A percentile compares a stretch with the other conserved stretches of the same genome.
These are phyloP conservation scores for Entomortierella parvispora DNA, from an alignment of 192 early-diverging fungal species.

Conservation along the genomic window DNA sequence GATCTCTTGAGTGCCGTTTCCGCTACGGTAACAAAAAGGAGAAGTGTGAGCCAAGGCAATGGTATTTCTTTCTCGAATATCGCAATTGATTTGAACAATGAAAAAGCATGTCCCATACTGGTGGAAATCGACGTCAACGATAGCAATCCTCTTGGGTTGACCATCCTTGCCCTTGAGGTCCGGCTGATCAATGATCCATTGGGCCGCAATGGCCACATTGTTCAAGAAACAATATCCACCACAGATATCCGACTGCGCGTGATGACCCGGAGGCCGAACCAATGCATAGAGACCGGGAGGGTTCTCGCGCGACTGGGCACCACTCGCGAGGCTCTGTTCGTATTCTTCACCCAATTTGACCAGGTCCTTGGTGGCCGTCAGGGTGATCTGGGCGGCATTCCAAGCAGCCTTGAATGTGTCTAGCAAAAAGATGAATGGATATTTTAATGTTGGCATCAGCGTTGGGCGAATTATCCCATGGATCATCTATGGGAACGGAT, in stretches of 20 bases:
- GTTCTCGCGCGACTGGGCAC: conserved; percentile 35
- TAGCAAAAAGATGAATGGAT: conserved; percentile 6
- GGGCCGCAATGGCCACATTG: conserved; percentile 60
- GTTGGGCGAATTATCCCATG: no score
- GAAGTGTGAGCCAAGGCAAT: not conserved
- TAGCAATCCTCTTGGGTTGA: conserved; percentile 54
- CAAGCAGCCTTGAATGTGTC: conserved; percentile 73
- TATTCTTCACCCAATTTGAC: conserved; percentile 45
- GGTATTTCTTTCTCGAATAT: not conserved
- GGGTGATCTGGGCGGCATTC: conserved; percentile 70
- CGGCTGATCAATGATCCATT: conserved; percentile 57
- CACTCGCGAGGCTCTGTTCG: conserved; percentile 18
- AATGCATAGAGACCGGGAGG: conserved; percentile 64
- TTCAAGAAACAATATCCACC: conserved; percentile 69
- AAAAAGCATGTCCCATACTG: conserved; percentile 44
- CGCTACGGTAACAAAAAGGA: conserved; percentile 35
- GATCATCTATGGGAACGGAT: no score
- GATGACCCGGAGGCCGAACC: conserved; percentile 68
- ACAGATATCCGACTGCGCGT: conserved; percentile 60
- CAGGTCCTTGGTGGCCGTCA: conserved; percentile 68
- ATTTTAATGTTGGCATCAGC: not conserved
- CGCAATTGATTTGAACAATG: not conserved
- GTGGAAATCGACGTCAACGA: conserved; percentile 68
- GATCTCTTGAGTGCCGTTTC: conserved; percentile 67
- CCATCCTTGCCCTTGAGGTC: conserved; percentile 33